Evolutionary conservation across 2,329 filamentous ascomycete species (phyloP), one percentile per base, ranked within the genome.

Genomic region (Aplosporella prunicola): DNA sequence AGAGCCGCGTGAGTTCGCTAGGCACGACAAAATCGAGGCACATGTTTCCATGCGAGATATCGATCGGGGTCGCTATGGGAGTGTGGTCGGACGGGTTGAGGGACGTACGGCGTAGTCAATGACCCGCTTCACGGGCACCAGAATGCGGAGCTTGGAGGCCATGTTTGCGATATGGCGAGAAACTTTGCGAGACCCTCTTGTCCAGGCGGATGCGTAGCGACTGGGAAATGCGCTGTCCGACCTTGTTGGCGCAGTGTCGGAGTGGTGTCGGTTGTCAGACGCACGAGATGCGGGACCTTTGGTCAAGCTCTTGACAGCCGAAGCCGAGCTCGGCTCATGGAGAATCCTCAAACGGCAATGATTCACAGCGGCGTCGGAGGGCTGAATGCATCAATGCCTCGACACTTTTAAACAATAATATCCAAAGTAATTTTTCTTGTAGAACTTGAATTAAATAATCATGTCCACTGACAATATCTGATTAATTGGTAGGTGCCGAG

Each of bases 121-220:
- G 45, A 73, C 70, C 55, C 69, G 64, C 58, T 74, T 74, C 32
- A 74, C 60, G 47, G 70, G 70, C 23, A 74, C 70, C 45, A 74
- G 57, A 50, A 74, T 71, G 49, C 69, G 64, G 35, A 74, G 57
- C 32, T 62, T 55, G 33, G 66, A 66, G 61, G 26, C 34, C 34
- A 36, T 36, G 34, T 13, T 11, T 24, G 20, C n/a, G 9, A 16
- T 25, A 5, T 13, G 3, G 17, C 14, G 13, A 16, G 20, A 3
- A 15, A 27, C 20, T 14, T 9, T 20, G 34, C 10, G 20, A n/a
- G 16, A 13, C 13, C 20, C 5, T 15, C 23, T 17, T 18, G 33
- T 22, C 16, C 25, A 23, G 14, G 26, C 26, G 16, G 34, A 24
- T 24, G 26, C 25, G 20, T 29, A 15, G 3, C 22, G n/a, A 20